Evolutionary conservation across 768 basidiomycete genomes (phyloP), one percentile per base, ranked within the genome.

Genomic region (Suillus ampliporus): DNA sequence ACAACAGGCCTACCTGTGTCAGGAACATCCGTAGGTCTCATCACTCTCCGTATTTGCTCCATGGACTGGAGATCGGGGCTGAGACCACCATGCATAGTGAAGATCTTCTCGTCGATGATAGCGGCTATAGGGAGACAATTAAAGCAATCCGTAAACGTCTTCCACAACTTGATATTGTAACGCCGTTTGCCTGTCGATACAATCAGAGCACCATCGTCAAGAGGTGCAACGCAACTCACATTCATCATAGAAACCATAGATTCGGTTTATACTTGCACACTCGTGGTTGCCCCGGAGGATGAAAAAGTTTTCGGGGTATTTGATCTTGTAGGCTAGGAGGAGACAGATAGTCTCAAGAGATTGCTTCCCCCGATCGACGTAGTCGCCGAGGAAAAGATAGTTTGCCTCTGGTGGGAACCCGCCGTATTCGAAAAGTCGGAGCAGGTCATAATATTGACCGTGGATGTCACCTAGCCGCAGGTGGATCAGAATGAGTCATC

Each of bases 291-390:
- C 97, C 71, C 97, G 84, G 65, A 99, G 86, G 77, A 99, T 96
- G 83, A 99, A 99, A 83, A 99, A 99, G 84, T 99, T 99, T 87
- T 99, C 97, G 58, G 97, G 97, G 84, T 98, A 99, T 86, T 99
- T 99, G 85, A 97, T 97, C 87, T 99, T 99, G 91, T 99, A 99
- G 51, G 97, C 96, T 68, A 99, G 89, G 63, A 99, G 85, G 51
- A 99, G 89, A 76, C 97, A 98, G 76, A 99, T 99, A n/a, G 97
- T 99, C 82, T 99, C 97, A 72, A 99, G 86, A 52, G 92, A 95
- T 78, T 99, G 97, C 79, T 99, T 99, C 71, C 97, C 97, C 76
- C 97, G 90, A 82, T 99, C 97, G 73, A 99, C 97, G 74, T 99
- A 99, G 81, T 99, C 97, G 66, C 97, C 97, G 58, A 99, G 89